phyloP scores from a whole-genome alignment of 768 basidiomycete genomes.

The Inosperma sp. region DNA sequence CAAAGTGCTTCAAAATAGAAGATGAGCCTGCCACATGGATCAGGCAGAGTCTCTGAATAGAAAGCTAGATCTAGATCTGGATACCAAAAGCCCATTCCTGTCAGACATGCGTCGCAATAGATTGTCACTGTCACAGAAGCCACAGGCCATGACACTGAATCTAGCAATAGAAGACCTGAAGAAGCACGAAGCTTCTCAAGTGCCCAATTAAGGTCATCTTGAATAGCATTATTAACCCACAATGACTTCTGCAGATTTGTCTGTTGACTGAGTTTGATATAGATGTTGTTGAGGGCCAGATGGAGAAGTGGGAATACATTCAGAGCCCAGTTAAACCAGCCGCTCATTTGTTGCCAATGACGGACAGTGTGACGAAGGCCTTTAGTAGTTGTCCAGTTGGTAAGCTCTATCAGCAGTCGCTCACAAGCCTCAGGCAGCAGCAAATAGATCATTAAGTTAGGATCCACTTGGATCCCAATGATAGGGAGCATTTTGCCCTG shows the following conservation, averaged over 20 bases:
- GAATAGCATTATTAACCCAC: slow-evolving; percentile 26
- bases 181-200: slow-evolving; percentile 16
- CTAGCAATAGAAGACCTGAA: slow-evolving; percentile 23
- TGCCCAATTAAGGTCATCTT: slow-evolving; percentile 32
- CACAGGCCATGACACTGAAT: slow-evolving; percentile 14
- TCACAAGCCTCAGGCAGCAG: slow-evolving; percentile 8
- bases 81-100: slow-evolving; percentile 29
- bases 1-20: slow-evolving; percentile 25
- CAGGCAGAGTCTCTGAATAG: slow-evolving; percentile 8
- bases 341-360: slow-evolving; percentile 20
- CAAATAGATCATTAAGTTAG: slow-evolving; percentile 26
- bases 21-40: slow-evolving; percentile 7
- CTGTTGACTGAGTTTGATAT: slow-evolving; percentile 32
- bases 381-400: background rate
- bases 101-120: slow-evolving; percentile 26
- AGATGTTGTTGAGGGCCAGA: slow-evolving; percentile 30
- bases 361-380: background rate
- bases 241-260: slow-evolving; percentile 8
- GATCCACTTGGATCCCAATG: slow-evolving; percentile 37
- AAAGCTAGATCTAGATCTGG: slow-evolving; percentile 20
- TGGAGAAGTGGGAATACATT: slow-evolving; percentile 33
- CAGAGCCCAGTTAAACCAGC: slow-evolving; percentile 30
- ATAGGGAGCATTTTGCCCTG: slow-evolving; percentile 26
- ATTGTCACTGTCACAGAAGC: slow-evolving; percentile 7
- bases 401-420: background rate